Conservation (phyloP, 495 filamentous ascomycete genomes). For the Penicillium atrosanguineum region DNA sequence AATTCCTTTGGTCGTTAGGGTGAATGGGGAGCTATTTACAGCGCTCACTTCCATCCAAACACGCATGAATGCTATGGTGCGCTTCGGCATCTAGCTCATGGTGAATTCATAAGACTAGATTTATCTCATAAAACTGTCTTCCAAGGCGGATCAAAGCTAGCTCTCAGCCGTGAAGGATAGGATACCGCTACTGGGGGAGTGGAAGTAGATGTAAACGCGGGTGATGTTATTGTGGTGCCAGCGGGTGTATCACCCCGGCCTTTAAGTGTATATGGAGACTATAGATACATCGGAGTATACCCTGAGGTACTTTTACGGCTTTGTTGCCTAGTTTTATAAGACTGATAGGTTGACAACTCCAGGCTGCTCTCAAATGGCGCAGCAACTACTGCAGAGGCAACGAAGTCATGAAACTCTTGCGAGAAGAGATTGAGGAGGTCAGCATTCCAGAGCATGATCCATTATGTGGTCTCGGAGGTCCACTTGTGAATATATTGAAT, state of each 20-base stretch:
- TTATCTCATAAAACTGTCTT: not conserved
- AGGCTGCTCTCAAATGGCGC: conserved; percentile 1
- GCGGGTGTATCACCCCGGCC: conserved; percentile 9
- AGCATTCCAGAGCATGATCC: conserved; percentile 5
- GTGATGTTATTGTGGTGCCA: conserved; percentile 10
- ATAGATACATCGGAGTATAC: conserved; percentile 11
- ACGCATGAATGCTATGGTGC: conserved; percentile 9
- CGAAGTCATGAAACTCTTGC: conserved; percentile 2
- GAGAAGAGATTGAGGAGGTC: conserved; percentile 3
- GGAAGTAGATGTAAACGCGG: conserved; percentile 7
- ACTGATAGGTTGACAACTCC: not conserved
- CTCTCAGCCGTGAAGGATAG: conserved; percentile 2
- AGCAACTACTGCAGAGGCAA: conserved; percentile 8
- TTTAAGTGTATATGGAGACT: conserved; percentile 1
- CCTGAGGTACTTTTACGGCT: not conserved
- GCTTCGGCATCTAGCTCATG: not conserved
- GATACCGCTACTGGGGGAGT: conserved; percentile 2
- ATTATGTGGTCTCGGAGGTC: conserved; percentile 4
- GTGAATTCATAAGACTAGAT: not conserved
- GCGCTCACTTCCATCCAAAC: conserved; percentile 13
- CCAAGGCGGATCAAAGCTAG: conserved; percentile 2
- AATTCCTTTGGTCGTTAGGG: conserved; percentile 3
- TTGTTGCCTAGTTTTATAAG: not conserved
- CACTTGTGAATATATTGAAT: conserved; percentile 1
- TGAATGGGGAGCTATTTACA: conserved; percentile 6